A percentile compares a stretch with the other conserved stretches of the same genome.
Evolutionary conservation across 208 protist species (phyloP).

Genomic region (Crithidia expoeki): DNA sequence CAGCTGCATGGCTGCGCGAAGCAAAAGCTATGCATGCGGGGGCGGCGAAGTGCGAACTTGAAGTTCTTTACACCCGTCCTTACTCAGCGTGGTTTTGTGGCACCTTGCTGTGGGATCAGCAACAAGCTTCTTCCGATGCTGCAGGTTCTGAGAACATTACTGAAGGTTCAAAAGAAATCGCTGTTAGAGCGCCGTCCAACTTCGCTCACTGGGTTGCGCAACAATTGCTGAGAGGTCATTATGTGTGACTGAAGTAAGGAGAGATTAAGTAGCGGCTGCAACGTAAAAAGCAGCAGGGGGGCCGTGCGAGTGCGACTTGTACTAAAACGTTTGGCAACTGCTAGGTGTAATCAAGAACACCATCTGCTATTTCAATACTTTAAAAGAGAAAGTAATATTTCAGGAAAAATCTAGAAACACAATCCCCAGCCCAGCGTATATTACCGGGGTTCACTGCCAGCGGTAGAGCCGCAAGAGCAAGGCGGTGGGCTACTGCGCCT

Average conservation of each 20-base stretch:
- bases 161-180: neutral
- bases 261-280: too few relatives aligned
- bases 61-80: conserved; percentile 36
- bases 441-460: too few relatives aligned
- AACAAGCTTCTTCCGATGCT: neutral
- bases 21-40: conserved; percentile 22
- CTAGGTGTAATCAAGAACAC: too few relatives aligned
- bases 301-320: too few relatives aligned
- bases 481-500: too few relatives aligned
- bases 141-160: neutral
- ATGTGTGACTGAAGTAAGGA: conserved; percentile 21
- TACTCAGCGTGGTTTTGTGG: neutral
- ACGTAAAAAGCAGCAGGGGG: too few relatives aligned
- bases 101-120: neutral
- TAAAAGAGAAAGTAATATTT: too few relatives aligned
- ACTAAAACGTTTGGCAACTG: too few relatives aligned
- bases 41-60: conserved; percentile 37
- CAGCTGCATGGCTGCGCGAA: conserved; percentile 23
- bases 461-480: too few relatives aligned
- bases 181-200: neutral
- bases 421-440: too few relatives aligned
- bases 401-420: too few relatives aligned
- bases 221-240: conserved; percentile 42
- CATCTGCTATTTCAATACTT: too few relatives aligned
- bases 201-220: conserved; percentile 43